Evolutionary conservation across 2,329 filamentous ascomycete genomes (phyloP).

Genomic region (Botrytis hyacinthi): DNA sequence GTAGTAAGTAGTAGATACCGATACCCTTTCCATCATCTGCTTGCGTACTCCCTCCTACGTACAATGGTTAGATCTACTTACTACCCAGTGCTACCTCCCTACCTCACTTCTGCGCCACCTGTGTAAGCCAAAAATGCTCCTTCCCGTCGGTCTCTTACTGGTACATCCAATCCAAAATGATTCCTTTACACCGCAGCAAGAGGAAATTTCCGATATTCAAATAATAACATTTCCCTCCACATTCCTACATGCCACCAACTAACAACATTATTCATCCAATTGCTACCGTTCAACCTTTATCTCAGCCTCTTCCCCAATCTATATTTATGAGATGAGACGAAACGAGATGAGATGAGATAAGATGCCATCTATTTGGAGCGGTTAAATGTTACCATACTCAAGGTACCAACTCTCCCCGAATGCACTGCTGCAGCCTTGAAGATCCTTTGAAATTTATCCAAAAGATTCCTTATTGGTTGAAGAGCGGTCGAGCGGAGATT

Average conservation of each 20-base stretch:
- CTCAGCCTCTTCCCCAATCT: not conserved
- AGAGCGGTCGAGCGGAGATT: not conserved
- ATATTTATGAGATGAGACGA: not conserved
- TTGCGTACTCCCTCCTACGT: not conserved
- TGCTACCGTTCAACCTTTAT: not conserved
- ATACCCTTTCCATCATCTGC: not conserved
- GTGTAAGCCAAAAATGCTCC: not conserved
- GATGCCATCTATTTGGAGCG: not conserved
- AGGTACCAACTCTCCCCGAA: not conserved
- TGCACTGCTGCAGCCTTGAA: conserved; percentile 8
- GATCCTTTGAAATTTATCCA: not conserved
- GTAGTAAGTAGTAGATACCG: not conserved
- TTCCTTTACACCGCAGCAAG: not conserved
- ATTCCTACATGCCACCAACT: not conserved
- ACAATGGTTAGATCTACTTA: not conserved
- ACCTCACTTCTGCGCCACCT: not conserved
- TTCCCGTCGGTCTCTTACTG: not conserved
- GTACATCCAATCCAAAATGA: not conserved
- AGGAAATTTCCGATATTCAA: not conserved
- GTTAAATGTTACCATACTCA: not conserved
- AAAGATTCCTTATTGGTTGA: not conserved
- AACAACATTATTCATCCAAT: not conserved
- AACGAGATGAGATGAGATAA: not conserved
- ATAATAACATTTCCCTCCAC: not conserved
- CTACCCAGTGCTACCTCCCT: not conserved